Conservation (phyloP, 108 stramenopile species). For the Nitzschia putrida region DNA sequence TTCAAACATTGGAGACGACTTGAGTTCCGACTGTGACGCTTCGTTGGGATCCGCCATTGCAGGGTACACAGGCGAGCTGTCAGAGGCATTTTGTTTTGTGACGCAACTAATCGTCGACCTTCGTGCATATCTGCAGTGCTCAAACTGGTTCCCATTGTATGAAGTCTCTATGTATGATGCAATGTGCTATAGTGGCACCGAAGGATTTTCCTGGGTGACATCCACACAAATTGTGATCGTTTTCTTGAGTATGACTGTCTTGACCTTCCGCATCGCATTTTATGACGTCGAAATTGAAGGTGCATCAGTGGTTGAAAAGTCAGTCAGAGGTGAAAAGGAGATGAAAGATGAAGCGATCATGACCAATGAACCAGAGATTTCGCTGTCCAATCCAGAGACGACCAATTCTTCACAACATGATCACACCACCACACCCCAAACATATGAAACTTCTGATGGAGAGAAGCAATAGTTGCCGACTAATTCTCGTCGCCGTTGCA, state of each 20-base stretch:
- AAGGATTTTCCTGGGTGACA: slow-evolving; percentile 1
- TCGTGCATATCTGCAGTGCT: background rate
- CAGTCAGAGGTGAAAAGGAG: no score
- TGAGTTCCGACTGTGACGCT: no score
- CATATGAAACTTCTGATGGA: no score
- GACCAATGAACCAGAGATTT: no score
- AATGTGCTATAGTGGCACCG: slow-evolving; percentile 4
- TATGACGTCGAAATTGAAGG: background rate
- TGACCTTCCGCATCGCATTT: slow-evolving; percentile 9
- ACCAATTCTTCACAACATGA: no score
- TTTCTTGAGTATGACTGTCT: background rate
- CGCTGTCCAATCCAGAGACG: no score
- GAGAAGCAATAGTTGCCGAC: no score
- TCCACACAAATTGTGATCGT: slow-evolving; percentile 1
- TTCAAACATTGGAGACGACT: no score
- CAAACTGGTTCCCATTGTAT: slow-evolving; percentile 14
- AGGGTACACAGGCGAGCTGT: background rate
- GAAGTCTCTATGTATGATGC: background rate
- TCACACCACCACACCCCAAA: no score
- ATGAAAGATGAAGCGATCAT: no score
- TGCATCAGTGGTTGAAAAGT: no score
- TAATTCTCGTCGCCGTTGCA: no score
- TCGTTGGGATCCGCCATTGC: background rate
- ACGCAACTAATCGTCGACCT: background rate
- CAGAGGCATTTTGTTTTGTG: background rate